A percentile compares a stretch with the other conserved stretches of the same genome.
Conservation (phyloP, 2,329 filamentous ascomycete genomes). For the Venturia asperata region DNA sequence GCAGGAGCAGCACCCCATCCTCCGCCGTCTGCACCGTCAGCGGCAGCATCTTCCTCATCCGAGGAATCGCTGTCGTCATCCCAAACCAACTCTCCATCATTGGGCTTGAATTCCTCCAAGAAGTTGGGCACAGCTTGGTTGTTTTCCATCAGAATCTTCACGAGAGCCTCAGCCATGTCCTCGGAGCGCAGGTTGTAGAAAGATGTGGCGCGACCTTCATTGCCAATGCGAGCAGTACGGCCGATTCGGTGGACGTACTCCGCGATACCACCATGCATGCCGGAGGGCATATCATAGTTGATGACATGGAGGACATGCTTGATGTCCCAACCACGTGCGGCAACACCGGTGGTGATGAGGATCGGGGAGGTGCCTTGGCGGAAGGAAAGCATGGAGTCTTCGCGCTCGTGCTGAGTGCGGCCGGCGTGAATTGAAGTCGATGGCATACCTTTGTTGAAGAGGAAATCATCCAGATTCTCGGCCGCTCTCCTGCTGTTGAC, state of each 20-base stretch:
- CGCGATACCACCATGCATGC: conserved; percentile 70
- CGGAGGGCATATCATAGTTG: conserved; percentile 80
- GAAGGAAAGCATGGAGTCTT: conserved; percentile 76
- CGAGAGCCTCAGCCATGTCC: conserved; percentile 63
- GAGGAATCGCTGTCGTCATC: conserved; percentile 40
- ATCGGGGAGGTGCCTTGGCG: conserved; percentile 67
- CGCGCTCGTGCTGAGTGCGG: conserved; percentile 82
- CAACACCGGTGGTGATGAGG: conserved; percentile 77
- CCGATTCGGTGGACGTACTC: conserved; percentile 96
- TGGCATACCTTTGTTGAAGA: conserved; percentile 74
- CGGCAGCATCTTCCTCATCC: conserved; percentile 37
- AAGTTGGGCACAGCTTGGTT: conserved; percentile 77
- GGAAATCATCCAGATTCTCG: conserved; percentile 78
- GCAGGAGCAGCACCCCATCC: not conserved
- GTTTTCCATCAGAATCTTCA: conserved; percentile 75
- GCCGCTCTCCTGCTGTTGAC: conserved; percentile 73
- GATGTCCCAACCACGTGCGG: conserved; percentile 83
- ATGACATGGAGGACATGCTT: conserved; percentile 83
- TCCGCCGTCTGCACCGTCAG: conserved; percentile 14
- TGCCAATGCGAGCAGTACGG: conserved; percentile 88
- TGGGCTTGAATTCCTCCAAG: conserved; percentile 56
- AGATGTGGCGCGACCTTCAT: conserved; percentile 76
- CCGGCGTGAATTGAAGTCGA: conserved; percentile 83
- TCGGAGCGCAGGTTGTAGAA: conserved; percentile 79
- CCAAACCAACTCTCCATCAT: conserved; percentile 46